Evolutionary conservation across 108 stramenopile genomes (phyloP).

Genomic region (Stephanodiscus triporus): DNA sequence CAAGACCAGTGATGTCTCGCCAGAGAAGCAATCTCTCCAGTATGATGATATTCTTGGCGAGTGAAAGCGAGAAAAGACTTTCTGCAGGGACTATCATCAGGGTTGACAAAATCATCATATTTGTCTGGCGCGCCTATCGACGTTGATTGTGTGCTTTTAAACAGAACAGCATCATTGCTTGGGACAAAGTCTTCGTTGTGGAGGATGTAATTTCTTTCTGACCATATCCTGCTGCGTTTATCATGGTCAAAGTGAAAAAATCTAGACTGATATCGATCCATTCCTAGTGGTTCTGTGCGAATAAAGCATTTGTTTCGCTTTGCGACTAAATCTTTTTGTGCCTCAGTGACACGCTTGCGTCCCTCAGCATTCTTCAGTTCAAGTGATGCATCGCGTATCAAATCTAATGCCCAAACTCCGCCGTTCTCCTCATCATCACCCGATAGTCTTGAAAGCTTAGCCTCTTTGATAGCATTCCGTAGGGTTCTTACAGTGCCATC

Average conservation of each 20-base stretch:
- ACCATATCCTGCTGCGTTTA: conserved; percentile 77
- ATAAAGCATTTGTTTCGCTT: conserved; percentile 87
- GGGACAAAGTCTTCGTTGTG: conserved; percentile 18
- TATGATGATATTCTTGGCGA: conserved; percentile 76
- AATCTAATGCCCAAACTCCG: conserved; percentile 77
- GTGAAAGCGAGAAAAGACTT: conserved; percentile 57
- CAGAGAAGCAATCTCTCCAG: conserved; percentile 57
- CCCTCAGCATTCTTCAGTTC: conserved; percentile 83
- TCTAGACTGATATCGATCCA: conserved; percentile 67
- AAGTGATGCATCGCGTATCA: conserved; percentile 80
- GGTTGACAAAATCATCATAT: conserved; percentile 65
- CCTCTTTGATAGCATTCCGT: conserved; percentile 67
- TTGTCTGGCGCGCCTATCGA: conserved; percentile 64
- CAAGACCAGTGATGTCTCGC: conserved; percentile 76
- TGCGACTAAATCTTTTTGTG: conserved; percentile 82
- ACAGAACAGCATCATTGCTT: conserved; percentile 48
- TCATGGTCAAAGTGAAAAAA: conserved; percentile 82
- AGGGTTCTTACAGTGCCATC: conserved; percentile 90
- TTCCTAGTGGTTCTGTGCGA: conserved; percentile 75
- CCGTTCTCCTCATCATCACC: conserved; percentile 76
- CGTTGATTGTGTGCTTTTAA: conserved; percentile 32
- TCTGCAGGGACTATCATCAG: conserved; percentile 34
- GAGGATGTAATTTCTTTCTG: conserved; percentile 64
- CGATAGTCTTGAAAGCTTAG: conserved; percentile 75
- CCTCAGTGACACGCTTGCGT: conserved; percentile 79